Evolutionary conservation across 345 rosid genomes (phyloP).

Genomic region (Microcos paniculata): DNA sequence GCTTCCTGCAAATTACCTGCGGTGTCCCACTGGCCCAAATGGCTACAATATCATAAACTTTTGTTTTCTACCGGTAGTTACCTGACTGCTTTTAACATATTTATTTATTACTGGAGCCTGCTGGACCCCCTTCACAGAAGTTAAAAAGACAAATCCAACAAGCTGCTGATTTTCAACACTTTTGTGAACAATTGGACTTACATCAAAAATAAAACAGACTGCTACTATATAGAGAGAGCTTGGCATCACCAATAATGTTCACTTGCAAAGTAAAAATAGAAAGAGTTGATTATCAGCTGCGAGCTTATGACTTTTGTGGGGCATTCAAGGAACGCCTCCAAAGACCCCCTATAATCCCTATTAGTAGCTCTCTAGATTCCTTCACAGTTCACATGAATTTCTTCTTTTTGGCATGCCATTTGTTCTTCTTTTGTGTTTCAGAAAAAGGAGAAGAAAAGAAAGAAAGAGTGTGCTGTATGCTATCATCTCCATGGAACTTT

Average conservation of each 20-base stretch:
- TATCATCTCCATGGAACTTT: conserved; percentile 21
- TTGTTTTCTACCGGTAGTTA: conserved; percentile 15
- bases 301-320: background rate
- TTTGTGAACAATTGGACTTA: background rate
- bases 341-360: conserved; percentile 5
- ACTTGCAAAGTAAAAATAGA: background rate
- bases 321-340: conserved; percentile 3
- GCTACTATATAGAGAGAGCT: too few relatives aligned
- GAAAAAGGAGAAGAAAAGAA: background rate
- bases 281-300: background rate
- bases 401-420: conserved; percentile 4
- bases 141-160: conserved; percentile 1
- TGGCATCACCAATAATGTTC: background rate
- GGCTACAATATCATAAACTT: conserved; percentile 7
- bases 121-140: background rate
- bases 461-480: background rate
- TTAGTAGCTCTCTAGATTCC: conserved; percentile 30
- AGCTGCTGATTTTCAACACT: background rate
- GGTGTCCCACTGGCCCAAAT: conserved; percentile 8
- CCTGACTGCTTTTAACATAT: background rate
- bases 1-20: background rate
- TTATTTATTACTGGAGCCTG: background rate
- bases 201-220: background rate
- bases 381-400: conserved; percentile 7
- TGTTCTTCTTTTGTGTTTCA: conserved; percentile 15